Evolutionary conservation across 441 rosid genomes (phyloP), one percentile per base, ranked within the genome.

Genomic region (California macrophylla): DNA sequence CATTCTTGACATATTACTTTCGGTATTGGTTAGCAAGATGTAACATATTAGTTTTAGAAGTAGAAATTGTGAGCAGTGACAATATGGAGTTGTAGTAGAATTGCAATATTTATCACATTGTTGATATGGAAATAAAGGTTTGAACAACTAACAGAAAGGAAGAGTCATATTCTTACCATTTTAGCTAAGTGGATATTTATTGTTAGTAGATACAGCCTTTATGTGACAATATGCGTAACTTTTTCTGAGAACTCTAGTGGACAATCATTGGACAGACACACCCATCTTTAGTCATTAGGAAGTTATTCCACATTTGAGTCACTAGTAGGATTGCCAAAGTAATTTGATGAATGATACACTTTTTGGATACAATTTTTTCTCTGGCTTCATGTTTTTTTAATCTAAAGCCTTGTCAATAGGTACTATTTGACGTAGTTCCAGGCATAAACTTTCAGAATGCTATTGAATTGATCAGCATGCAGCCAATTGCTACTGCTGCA

Each of bases 401-500:
- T 62, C 70, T 52, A 6, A 45, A 76, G 62, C 56, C 67, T 70
- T 67, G 81, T 45, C 50, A 79, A 77, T 69, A 94, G 99, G 99
- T 94, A 45, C 74, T 94, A 72, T 94, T 94, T 84, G 99, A 94
- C 72, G 90, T 92, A 67, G 99, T 94, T 79, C 96, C 99, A 36
- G 86, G 83, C 79, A 84, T 94, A 82, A 90, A 82, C 73, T 94
- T 83, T 80, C 84, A 78, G 80, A 97, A 94, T 81, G 99, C 99
- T 66, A 84, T 94, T 75, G 87, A 93, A 81, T 83, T 92, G 73
- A 87, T 94, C 69, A 87, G 87, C 80, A 86, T 92, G 94, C 97
- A 92, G 80, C 98, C 98, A 73, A 86, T 85, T 77, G 86, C 89
- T 81, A 92, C 98, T 73, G 82, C 85, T 66, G 42, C 75, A 47